phyloP scores from a whole-genome alignment of 352 stramenopile species.

The Pythium brassicae region DNA sequence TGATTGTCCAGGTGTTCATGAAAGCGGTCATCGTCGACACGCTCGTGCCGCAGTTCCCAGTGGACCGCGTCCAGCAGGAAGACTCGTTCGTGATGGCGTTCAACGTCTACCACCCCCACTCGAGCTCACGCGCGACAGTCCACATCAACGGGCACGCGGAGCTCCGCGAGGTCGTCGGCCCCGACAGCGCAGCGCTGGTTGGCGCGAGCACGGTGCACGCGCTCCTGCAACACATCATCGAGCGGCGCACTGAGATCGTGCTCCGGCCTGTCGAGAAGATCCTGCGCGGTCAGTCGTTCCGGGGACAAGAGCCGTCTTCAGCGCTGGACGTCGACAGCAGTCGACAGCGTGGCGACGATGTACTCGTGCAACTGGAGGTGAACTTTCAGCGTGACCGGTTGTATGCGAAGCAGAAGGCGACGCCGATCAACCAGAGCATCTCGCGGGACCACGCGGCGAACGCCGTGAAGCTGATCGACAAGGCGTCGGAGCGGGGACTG shows the following conservation, averaged over 20 bases:
- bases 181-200: conserved; percentile 43
- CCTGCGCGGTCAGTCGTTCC: conserved; percentile 12
- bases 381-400: conserved; percentile 51
- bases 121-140: conserved; percentile 22
- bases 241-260: conserved; percentile 28
- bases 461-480: conserved; percentile 55
- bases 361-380: conserved; percentile 20
- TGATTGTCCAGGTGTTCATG: conserved; percentile 57
- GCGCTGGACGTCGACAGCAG: not conserved
- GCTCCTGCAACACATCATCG: conserved; percentile 55
- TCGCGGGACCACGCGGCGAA: conserved; percentile 32
- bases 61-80: conserved; percentile 37
- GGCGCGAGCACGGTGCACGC: conserved; percentile 26
- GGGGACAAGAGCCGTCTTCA: not conserved
- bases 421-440: conserved; percentile 35
- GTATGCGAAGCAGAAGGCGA: conserved; percentile 65
- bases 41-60: conserved; percentile 26
- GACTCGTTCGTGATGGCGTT: conserved; percentile 60
- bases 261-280: conserved; percentile 11
- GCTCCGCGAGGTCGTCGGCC: conserved; percentile 62
- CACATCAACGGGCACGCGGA: conserved; percentile 34
- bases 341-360: not conserved
- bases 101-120: conserved; percentile 50
- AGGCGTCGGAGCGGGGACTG: conserved; percentile 35
- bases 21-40: conserved; percentile 29